A percentile compares a stretch with the other conserved stretches of the same genome.
Evolutionary conservation across 1,284 basidiomycete genomes (phyloP).

Genomic region (Microstroma glucosiphilum): DNA sequence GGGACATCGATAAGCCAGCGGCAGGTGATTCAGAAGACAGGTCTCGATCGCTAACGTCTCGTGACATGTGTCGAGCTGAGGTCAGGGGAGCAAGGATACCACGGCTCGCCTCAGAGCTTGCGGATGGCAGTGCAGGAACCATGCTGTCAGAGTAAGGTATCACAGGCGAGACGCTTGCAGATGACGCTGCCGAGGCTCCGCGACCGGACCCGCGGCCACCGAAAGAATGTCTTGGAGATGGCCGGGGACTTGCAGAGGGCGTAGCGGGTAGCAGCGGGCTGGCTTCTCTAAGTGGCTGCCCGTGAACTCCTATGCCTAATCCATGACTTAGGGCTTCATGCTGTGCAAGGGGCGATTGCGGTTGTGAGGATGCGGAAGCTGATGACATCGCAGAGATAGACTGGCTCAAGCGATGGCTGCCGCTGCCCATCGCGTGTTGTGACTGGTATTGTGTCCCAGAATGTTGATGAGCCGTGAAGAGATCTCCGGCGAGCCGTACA

Average conservation of each 20-base stretch:
- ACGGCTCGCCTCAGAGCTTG: too few relatives aligned
- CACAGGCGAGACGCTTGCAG: neutral
- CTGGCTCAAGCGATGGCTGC: too few relatives aligned
- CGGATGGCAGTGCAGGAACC: too few relatives aligned
- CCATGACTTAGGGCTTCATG: neutral
- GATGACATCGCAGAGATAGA: too few relatives aligned
- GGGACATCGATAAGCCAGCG: too few relatives aligned
- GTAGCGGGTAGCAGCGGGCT: constrained; percentile 10
- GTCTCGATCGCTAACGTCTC: too few relatives aligned
- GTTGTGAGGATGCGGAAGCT: too few relatives aligned
- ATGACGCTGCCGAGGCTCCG: neutral
- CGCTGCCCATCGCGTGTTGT: too few relatives aligned
- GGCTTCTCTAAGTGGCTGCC: constrained; percentile 1
- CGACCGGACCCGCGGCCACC: neutral
- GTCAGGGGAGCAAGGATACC: too few relatives aligned
- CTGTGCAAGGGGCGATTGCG: neutral
- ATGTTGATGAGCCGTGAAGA: constrained; percentile 32
- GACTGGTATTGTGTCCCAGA: neutral
- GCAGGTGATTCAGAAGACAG: too few relatives aligned
- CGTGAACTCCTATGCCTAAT: neutral
- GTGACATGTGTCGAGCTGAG: too few relatives aligned
- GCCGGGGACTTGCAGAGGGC: constrained; percentile 5
- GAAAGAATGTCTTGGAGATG: constrained; percentile 4
- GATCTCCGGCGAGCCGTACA: constrained; percentile 55
- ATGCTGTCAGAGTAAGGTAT: neutral